Base-by-base conservation (phyloP, 192 early-diverging fungal genomes). In the Backusella luteola region DNA sequence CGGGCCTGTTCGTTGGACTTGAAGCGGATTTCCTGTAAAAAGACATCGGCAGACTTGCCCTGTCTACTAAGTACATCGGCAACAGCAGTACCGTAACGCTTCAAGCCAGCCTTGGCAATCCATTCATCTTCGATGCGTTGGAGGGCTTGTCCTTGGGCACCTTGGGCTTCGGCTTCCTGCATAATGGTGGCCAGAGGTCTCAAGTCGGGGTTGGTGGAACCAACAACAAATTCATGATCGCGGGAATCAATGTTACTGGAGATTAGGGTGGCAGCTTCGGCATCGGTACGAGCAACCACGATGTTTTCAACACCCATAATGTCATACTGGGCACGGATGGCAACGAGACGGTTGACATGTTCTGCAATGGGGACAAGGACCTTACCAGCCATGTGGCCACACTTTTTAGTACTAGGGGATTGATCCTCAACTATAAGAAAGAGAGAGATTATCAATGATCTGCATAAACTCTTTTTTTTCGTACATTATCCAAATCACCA, bases 361-460 rank as follows among this genome's bases (percentile, higher is more conserved):
- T 99, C 96, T 3, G 93, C 93, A 44, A 98, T 95, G 23, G 97
- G 97, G 6, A 99, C 97, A n/a, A 99, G 84, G 35, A 99, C 97
- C 84, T 99, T 99, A 67, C 97, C 97, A 66, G 96, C 97, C 97
- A 99, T 99, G 85, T 99, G 97, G 21, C 97, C 97, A 83, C 97
- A 99, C 90, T 99, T 99, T 83, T 99, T 99, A 79, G 95, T 97
- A 77, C 94, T 93, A 29, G 97, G 92, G 41, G 94, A 92, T 84
- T 97, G 95, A 86, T 97, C 95, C 84, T 97, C 95, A 53, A 94
- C 80, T 80, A 36, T 34, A 71, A 75, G 36, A 42, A 1, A 71
- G 35, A 66, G 19, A 32, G 32, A 32, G 1, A 76, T 67, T 34
- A 29, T 56, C 11, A 41, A 46, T 23, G 26, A 34, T 6, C 14